Conservation (phyloP, 1,139 yeast species). For the Suhomyces atakaporum region DNA sequence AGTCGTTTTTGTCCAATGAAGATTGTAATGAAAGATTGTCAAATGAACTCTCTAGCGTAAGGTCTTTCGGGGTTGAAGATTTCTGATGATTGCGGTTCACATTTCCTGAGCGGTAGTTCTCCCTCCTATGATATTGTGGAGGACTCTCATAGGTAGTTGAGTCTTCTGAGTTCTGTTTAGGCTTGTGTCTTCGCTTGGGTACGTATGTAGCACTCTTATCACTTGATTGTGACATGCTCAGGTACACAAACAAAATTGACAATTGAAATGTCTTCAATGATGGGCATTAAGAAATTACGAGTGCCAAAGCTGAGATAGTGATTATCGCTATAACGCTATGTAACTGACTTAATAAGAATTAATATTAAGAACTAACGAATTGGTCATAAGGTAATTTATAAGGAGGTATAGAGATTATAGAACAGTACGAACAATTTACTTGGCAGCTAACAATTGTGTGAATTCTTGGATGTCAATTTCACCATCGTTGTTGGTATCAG, state of each 20-base stretch:
- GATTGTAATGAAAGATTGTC: not conserved
- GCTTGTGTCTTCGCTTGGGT: not conserved
- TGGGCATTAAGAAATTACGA: too few relatives aligned
- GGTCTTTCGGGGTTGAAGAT: too few relatives aligned
- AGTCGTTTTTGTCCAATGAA: not conserved
- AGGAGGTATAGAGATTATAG: slow-evolving; percentile 1
- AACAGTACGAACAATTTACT: slow-evolving; percentile 23
- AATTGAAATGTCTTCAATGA: too few relatives aligned
- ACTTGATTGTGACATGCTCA: not conserved
- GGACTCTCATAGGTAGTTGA: not conserved
- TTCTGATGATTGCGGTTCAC: too few relatives aligned
- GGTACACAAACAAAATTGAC: not conserved
- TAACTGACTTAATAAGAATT: not conserved
- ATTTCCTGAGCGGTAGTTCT: too few relatives aligned
- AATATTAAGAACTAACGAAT: slow-evolving; percentile 1
- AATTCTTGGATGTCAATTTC: slow-evolving; percentile 96
- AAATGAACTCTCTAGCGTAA: not conserved
- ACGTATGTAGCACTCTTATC: not conserved
- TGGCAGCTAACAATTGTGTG: slow-evolving; percentile 68
- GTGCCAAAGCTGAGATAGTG: too few relatives aligned
- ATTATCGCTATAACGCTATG: not conserved
- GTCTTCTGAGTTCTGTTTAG: not conserved
- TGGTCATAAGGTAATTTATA: not conserved
- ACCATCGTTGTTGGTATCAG: slow-evolving; percentile 93
- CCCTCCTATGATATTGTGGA: not conserved